A percentile compares a stretch with the other conserved stretches of the same genome.
phyloP scores from a whole-genome alignment of 805 yeast genomes.

The Jamesozyma hellenica region DNA sequence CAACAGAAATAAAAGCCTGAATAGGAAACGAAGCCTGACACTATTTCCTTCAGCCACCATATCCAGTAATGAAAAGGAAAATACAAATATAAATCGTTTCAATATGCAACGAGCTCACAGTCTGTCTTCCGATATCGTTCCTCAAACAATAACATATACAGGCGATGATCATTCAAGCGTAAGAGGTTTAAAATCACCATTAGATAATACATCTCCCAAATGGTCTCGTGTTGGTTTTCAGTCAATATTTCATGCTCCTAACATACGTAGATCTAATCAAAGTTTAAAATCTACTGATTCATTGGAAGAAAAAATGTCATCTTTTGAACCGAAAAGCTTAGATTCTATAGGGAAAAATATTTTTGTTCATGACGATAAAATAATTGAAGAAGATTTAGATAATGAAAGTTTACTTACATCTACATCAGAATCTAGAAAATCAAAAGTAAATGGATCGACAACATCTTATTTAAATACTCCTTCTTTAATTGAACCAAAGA shows the following conservation, averaged over 20 bases:
- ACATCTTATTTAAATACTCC: slow-evolving; percentile 5
- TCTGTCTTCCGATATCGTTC: slow-evolving; percentile 24
- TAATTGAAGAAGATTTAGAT: slow-evolving; percentile 1
- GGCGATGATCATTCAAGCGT: slow-evolving; percentile 10
- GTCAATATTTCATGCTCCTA: slow-evolving; percentile 11
- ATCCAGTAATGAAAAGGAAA: background rate
- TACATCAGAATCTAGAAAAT: slow-evolving; percentile 7
- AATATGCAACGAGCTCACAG: slow-evolving; percentile 14
- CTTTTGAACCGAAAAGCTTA: background rate
- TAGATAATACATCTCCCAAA: slow-evolving; percentile 4
- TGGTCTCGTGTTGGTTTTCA: slow-evolving; percentile 16
- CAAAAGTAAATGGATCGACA: slow-evolving; percentile 5
- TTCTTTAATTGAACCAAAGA: slow-evolving; percentile 1
- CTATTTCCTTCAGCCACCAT: slow-evolving; percentile 4
- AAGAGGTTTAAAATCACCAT: slow-evolving; percentile 8
- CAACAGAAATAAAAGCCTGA: background rate
- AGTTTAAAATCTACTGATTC: slow-evolving; percentile 2
- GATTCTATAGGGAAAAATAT: slow-evolving; percentile 4
- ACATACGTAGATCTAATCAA: slow-evolving; percentile 4
- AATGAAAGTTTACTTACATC: slow-evolving; percentile 10
- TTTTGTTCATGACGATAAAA: background rate
- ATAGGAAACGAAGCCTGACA: slow-evolving; percentile 7
- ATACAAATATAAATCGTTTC: background rate
- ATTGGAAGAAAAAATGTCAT: slow-evolving; percentile 3
- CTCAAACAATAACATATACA: slow-evolving; percentile 20